These are phyloP conservation scores for Lichtheimia ornata DNA, from an alignment of 371 early-diverging fungal genomes.

Conservation along the genomic window DNA sequence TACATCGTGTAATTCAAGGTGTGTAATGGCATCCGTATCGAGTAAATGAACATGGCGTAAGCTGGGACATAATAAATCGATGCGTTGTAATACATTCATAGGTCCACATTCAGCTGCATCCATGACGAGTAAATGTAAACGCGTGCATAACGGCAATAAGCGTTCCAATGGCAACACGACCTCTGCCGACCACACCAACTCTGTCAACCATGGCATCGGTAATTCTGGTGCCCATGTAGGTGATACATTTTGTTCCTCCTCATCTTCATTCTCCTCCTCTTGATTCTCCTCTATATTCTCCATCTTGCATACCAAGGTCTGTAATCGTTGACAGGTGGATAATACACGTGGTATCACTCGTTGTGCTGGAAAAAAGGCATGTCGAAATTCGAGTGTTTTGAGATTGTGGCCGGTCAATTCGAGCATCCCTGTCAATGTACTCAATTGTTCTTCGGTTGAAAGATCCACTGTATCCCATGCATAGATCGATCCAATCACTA, in stretches of 20 bases:
- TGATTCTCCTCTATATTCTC: neutral
- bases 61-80: constrained; percentile 8
- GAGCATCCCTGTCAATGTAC: neutral
- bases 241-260: neutral
- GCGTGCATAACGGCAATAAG: neutral
- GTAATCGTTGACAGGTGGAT: neutral
- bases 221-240: neutral
- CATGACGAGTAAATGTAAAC: neutral
- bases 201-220: constrained; percentile 2
- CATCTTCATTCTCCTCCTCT: no score
- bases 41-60: constrained; percentile 2
- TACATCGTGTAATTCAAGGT: constrained; percentile 1
- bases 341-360: neutral
- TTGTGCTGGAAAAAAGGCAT: constrained; percentile 5
- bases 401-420: constrained; percentile 5
- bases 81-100: neutral
- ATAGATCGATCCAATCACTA: constrained; percentile 10
- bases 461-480: constrained; percentile 13
- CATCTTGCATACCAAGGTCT: constrained; percentile 5
- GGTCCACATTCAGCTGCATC: constrained; percentile 5
- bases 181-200: constrained; percentile 8
- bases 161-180: constrained; percentile 3
- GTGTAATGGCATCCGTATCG: neutral
- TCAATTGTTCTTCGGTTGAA: constrained; percentile 7
- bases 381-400: constrained; percentile 6